These are phyloP conservation scores for Henckelia pumila DNA, from an alignment of 257 asterid species.

Conservation along the genomic window DNA sequence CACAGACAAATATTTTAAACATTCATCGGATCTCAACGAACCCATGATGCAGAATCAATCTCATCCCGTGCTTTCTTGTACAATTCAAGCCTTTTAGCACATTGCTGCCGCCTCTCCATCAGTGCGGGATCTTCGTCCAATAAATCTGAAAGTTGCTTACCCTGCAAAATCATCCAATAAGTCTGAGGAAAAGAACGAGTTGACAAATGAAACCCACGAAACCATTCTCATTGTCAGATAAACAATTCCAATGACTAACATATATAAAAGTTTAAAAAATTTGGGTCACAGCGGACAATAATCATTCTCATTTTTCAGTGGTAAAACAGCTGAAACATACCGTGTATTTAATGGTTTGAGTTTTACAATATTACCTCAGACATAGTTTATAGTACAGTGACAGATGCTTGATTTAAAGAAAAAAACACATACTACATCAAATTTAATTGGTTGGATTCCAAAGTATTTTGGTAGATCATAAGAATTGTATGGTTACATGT, in stretches of 20 bases:
- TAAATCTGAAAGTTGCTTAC: slow-evolving; percentile 55
- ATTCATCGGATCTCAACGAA: slow-evolving; percentile 38
- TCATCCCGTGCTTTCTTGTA: slow-evolving; percentile 90
- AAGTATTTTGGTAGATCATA: not conserved
- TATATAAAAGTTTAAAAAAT: too few species aligned
- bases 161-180: slow-evolving; percentile 47
- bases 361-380: not conserved
- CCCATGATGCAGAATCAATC: slow-evolving; percentile 72
- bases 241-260: too few species aligned
- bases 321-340: not conserved
- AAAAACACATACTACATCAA: not conserved
- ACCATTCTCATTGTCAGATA: too few species aligned
- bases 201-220: not conserved
- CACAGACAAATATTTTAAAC: not conserved
- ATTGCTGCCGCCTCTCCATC: slow-evolving; percentile 77
- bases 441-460: not conserved
- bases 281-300: not conserved
- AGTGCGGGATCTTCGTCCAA: slow-evolving; percentile 84
- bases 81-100: slow-evolving; percentile 75
- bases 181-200: not conserved
- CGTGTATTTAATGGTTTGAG: not conserved
- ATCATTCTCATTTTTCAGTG: not conserved
- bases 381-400: not conserved
- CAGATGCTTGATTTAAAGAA: not conserved
- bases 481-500: not conserved